Percentiles rank a stretch among this genome's conserved stretches.
Conservation (phyloP, 2,329 filamentous ascomycete genomes). For the Bisporella sp. region DNA sequence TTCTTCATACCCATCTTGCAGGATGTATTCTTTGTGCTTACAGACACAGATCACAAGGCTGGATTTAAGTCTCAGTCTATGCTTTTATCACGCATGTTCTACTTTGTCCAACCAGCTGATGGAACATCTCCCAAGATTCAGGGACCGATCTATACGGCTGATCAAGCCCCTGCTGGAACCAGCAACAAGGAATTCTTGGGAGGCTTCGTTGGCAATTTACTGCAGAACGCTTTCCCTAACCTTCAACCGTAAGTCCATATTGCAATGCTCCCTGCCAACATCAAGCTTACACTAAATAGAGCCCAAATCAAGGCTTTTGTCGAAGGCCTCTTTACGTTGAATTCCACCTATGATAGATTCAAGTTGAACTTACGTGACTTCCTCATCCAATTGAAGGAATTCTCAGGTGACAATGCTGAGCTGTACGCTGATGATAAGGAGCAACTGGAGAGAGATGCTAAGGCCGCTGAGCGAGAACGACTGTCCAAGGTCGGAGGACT, state of each 20-base stretch:
- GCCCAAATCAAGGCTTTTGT: conserved; percentile 87
- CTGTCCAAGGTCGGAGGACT: conserved; percentile 92
- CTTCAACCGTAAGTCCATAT: conserved; percentile 68
- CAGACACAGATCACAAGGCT: conserved; percentile 96
- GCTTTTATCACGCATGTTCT: conserved; percentile 91
- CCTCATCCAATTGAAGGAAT: conserved; percentile 94
- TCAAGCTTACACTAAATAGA: conserved; percentile 41
- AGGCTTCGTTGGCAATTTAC: conserved; percentile 76
- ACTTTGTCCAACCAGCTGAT: conserved; percentile 74
- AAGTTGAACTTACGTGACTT: conserved; percentile 95
- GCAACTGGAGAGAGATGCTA: conserved; percentile 77
- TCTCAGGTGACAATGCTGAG: conserved; percentile 90
- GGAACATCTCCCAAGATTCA: conserved; percentile 74
- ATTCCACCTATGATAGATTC: conserved; percentile 88
- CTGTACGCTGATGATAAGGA: conserved; percentile 93
- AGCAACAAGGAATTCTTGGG: conserved; percentile 86
- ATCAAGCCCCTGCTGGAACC: conserved; percentile 77
- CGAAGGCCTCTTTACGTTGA: conserved; percentile 79
- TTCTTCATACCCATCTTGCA: conserved; percentile 95
- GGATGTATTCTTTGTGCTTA: conserved; percentile 97
- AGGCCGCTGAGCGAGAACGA: conserved; percentile 83
- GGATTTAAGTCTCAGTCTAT: conserved; percentile 98
- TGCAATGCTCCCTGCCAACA: not conserved
- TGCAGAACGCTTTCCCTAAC: conserved; percentile 90
- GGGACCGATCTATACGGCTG: conserved; percentile 80